Evolutionary conservation across 1,139 yeast genomes (phyloP).

Genomic region (Williopsis jadinii): DNA sequence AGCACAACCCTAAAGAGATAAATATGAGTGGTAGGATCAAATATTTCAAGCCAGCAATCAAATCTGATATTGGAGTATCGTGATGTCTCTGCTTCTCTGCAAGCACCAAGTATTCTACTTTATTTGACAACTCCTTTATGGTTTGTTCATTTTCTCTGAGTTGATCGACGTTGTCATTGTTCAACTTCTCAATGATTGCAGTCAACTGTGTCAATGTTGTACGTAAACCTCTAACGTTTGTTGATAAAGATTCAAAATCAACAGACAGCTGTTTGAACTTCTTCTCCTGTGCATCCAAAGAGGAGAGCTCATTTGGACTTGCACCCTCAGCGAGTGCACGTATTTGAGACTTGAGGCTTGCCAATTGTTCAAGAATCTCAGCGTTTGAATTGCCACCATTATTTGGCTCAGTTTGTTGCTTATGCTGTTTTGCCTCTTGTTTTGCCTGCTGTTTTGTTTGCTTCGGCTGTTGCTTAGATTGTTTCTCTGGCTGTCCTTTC

Average conservation of each 20-base stretch:
- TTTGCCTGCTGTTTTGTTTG: not conserved
- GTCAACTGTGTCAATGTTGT: slow-evolving; percentile 8
- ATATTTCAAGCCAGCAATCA: slow-evolving; percentile 26
- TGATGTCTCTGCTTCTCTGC: slow-evolving; percentile 27
- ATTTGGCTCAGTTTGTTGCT: no score
- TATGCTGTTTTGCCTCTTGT: slow-evolving; percentile 9
- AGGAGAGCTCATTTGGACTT: slow-evolving; percentile 14
- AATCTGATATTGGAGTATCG: slow-evolving; percentile 26
- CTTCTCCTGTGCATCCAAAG: slow-evolving; percentile 17
- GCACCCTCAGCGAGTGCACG: slow-evolving; percentile 7
- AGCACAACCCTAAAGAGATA: slow-evolving; percentile 28
- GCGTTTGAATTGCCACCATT: slow-evolving; percentile 8
- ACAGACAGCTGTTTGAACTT: slow-evolving; percentile 9
- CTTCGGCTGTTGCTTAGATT: not conserved
- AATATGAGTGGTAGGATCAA: slow-evolving; percentile 29
- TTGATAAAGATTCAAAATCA: not conserved
- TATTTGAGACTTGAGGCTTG: slow-evolving; percentile 13
- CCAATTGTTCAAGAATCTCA: slow-evolving; percentile 11
- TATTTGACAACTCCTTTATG: slow-evolving; percentile 22
- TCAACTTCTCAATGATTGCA: slow-evolving; percentile 12
- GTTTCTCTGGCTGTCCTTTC: slow-evolving; percentile 18
- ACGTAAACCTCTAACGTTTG: slow-evolving; percentile 6
- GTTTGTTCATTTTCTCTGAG: slow-evolving; percentile 22
- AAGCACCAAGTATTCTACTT: slow-evolving; percentile 19
- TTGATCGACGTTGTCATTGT: slow-evolving; percentile 24